Evolutionary conservation across 495 filamentous ascomycete genomes (phyloP).

Genomic region (Aspergillus incahuasiensis): DNA sequence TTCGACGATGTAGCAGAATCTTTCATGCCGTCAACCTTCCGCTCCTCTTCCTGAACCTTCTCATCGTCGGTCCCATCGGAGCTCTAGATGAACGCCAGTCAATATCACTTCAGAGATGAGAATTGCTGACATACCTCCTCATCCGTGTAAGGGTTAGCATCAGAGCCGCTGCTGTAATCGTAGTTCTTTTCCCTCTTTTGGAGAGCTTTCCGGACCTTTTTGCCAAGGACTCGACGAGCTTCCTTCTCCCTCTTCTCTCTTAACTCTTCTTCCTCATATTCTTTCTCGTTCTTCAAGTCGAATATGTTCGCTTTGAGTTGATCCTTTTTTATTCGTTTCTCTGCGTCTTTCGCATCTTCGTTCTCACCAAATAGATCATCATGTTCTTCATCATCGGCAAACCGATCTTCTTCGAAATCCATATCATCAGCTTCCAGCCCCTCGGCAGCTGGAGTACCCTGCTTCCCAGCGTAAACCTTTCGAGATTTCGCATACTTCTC

Average conservation of each 20-base stretch:
- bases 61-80: conserved; percentile 48
- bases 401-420: conserved; percentile 62
- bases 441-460: conserved; percentile 28
- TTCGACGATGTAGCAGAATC: conserved; percentile 61
- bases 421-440: conserved; percentile 58
- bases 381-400: conserved; percentile 84
- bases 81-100: conserved; percentile 26
- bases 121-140: conserved; percentile 36
- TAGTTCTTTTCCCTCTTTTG: conserved; percentile 79
- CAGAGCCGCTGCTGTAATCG: conserved; percentile 73
- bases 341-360: conserved; percentile 81
- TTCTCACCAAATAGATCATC: conserved; percentile 79
- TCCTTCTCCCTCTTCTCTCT: conserved; percentile 65
- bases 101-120: background rate
- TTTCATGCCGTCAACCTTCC: conserved; percentile 57
- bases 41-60: conserved; percentile 62
- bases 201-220: conserved; percentile 71
- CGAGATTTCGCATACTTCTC: conserved; percentile 45
- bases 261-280: conserved; percentile 75
- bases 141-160: conserved; percentile 70
- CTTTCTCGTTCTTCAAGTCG: conserved; percentile 74
- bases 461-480: conserved; percentile 43
- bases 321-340: conserved; percentile 80
- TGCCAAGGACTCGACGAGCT: conserved; percentile 62
- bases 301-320: conserved; percentile 85